Conservation (phyloP, 2,329 filamentous ascomycete species). For the Zarea fungicola region DNA sequence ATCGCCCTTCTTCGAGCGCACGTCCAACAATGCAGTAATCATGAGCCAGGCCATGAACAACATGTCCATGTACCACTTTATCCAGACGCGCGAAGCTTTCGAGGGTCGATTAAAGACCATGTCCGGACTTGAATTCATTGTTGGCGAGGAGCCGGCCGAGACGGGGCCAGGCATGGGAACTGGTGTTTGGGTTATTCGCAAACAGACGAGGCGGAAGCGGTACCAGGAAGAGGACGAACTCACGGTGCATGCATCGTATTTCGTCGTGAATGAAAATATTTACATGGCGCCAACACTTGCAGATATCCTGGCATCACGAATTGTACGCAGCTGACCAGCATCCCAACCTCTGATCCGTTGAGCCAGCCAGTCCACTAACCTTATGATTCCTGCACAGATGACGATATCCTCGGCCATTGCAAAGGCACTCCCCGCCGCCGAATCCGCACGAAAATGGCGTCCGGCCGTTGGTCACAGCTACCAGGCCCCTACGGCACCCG, state of each 20-base stretch:
- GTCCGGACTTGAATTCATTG: conserved; percentile 62
- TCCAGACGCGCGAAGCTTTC: conserved; percentile 58
- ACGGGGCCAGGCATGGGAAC: conserved; percentile 60
- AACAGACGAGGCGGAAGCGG: conserved; percentile 58
- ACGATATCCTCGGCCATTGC: conserved; percentile 51
- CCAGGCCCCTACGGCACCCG: conserved; percentile 30
- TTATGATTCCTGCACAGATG: conserved; percentile 32
- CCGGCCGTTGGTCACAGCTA: conserved; percentile 51
- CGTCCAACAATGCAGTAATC: conserved; percentile 62
- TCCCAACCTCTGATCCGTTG: neutral
- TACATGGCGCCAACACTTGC: conserved; percentile 60
- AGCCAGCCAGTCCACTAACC: too few species aligned
- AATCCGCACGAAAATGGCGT: conserved; percentile 49
- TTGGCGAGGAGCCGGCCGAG: conserved; percentile 60
- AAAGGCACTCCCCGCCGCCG: conserved; percentile 46
- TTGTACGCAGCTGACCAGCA: conserved; percentile 36
- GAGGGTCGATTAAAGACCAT: conserved; percentile 58
- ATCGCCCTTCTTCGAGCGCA: conserved; percentile 63
- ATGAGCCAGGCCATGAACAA: conserved; percentile 59
- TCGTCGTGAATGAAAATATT: conserved; percentile 60
- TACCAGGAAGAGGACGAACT: conserved; percentile 53
- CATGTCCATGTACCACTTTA: conserved; percentile 49
- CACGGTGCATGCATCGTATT: conserved; percentile 55
- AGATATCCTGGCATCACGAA: conserved; percentile 53
- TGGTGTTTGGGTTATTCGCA: conserved; percentile 65